Evolutionary conservation across 2,329 filamentous ascomycete species (phyloP), one percentile per base, ranked within the genome.

Genomic region (Eurotiales sp.): DNA sequence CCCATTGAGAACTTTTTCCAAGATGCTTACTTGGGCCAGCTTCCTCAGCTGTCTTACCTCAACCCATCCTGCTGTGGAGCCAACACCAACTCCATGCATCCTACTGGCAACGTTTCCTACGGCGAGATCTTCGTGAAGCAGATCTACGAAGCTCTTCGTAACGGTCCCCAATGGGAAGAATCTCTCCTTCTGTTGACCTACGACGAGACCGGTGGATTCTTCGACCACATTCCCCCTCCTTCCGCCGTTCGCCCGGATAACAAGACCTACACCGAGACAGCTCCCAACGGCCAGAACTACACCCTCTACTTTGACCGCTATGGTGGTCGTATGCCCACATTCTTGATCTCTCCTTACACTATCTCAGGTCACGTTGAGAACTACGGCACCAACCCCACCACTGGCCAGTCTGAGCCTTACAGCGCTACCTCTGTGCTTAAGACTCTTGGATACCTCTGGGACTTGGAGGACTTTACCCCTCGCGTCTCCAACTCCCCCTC

Each of bases 41-140:
- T 70, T 7, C 61, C 68, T 6, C 60, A 68, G 32, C 61, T 71
- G 52, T 62, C 63, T 29, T 71, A 68, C 55, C 53, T 71, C 32
- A 66, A 72, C 59, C 69, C 69, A 3, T 67, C 66, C 42, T 72
- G 69, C 67, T 72, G 69, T 48, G 68, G 66, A 22, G 55, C 60
- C 5, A 66, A 64, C 49, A 71, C 62, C 30, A 62, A 58, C 54
- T 64, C 62, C 25, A 64, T 64, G 60, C 62, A 64, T 65, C 46
- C 65, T 22, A 57, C 55, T 17, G 66, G 67, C 21, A 63, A 65
- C 51, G 59, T 69, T 50, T 68, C 65, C 17, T 65, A 62, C 51
- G 67, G 67, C 29, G 64, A 70, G 55, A 60, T 61, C 37, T 61
- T 72, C 15, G 57, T 70, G 42, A 69, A 70, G 60, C 58, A 68